Conservation (phyloP, 2,329 filamentous ascomycete genomes). For the Phaeomoniella chlamydospora region DNA sequence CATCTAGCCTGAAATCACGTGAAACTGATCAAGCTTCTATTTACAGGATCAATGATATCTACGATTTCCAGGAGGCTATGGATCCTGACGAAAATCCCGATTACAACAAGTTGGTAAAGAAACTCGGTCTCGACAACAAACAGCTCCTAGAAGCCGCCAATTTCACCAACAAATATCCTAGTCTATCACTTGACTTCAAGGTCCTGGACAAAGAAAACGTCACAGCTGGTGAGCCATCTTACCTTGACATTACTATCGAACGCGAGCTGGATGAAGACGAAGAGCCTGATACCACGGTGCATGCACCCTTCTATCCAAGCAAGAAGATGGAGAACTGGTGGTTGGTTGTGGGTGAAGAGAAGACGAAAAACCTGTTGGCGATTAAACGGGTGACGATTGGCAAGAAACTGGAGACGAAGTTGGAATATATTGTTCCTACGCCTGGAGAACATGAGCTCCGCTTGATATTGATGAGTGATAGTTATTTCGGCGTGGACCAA, state of each 20-base stretch:
- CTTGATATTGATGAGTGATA: slow-evolving; percentile 91
- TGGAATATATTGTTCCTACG: slow-evolving; percentile 82
- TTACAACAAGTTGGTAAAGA: slow-evolving; percentile 62
- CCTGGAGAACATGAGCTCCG: slow-evolving; percentile 78
- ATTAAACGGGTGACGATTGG: slow-evolving; percentile 91
- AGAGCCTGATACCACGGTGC: slow-evolving; percentile 68
- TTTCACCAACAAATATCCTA: slow-evolving; percentile 92
- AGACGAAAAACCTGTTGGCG: slow-evolving; percentile 69
- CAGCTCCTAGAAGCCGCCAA: slow-evolving; percentile 80
- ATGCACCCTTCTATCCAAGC: slow-evolving; percentile 84
- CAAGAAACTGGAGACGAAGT: slow-evolving; percentile 53
- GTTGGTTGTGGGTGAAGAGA: slow-evolving; percentile 89
- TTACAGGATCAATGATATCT: slow-evolving; percentile 75
- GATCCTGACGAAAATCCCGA: slow-evolving; percentile 83
- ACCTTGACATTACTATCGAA: slow-evolving; percentile 71
- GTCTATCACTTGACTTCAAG: slow-evolving; percentile 81
- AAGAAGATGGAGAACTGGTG: slow-evolving; percentile 98
- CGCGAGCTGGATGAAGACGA: slow-evolving; percentile 64
- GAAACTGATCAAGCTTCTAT: slow-evolving; percentile 5
- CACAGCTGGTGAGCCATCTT: slow-evolving; percentile 64
- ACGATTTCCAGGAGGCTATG: slow-evolving; percentile 98
- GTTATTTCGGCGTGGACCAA: slow-evolving; percentile 93
- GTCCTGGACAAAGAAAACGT: slow-evolving; percentile 70
- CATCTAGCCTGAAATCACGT: no score
- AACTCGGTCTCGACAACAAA: slow-evolving; percentile 61